phyloP scores from a whole-genome alignment of 371 early-diverging fungal species.

The Circinella minor region DNA sequence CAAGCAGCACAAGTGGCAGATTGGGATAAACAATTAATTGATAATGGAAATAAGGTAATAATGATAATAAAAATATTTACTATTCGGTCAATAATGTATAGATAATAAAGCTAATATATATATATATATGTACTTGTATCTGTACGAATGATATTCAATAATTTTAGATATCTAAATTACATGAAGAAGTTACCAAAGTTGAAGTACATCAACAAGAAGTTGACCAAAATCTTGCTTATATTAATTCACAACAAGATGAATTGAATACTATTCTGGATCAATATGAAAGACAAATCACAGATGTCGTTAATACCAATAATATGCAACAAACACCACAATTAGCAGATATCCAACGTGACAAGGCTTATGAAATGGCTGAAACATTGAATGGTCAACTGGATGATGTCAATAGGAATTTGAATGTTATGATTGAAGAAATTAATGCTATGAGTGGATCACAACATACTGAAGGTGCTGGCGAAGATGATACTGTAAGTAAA shows the following conservation, averaged over 20 bases:
- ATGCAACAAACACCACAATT: constrained; percentile 56
- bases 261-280: constrained; percentile 75
- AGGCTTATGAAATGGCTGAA: constrained; percentile 85
- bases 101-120: no score
- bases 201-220: constrained; percentile 80
- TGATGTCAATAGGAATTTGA: constrained; percentile 80
- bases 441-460: constrained; percentile 66
- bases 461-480: constrained; percentile 38
- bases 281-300: constrained; percentile 77
- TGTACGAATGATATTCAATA: background rate
- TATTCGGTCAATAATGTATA: no score
- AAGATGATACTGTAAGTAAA: constrained; percentile 38
- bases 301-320: constrained; percentile 54
- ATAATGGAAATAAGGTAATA: constrained; percentile 79
- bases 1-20: constrained; percentile 85
- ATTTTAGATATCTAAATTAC: constrained; percentile 73
- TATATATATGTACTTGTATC: no score
- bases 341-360: constrained; percentile 88
- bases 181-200: constrained; percentile 72
- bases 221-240: constrained; percentile 82
- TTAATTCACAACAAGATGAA: constrained; percentile 87
- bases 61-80: background rate
- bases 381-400: constrained; percentile 85
- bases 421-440: constrained; percentile 85
- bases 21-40: constrained; percentile 86